A percentile compares a stretch with the other conserved stretches of the same genome.
phyloP scores from a whole-genome alignment of 371 early-diverging fungal species.

The Syncephalastrum racemosum region DNA sequence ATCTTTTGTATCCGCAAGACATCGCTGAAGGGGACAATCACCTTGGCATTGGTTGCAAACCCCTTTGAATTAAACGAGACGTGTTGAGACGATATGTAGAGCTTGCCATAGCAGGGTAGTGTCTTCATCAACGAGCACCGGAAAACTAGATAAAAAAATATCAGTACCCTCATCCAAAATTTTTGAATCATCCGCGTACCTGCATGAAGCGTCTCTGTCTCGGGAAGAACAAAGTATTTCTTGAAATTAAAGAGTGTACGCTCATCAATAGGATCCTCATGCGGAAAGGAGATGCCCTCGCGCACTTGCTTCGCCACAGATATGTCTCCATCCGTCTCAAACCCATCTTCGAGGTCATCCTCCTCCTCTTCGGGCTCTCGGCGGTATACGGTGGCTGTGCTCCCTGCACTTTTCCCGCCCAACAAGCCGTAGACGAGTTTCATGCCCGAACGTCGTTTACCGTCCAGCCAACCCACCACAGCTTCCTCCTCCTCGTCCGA shows the following conservation, averaged over 20 bases:
- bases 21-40: slow-evolving; percentile 48
- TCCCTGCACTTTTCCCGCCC: slow-evolving; percentile 22
- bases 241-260: slow-evolving; percentile 47
- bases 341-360: slow-evolving; percentile 24
- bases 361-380: slow-evolving; percentile 22
- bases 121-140: slow-evolving; percentile 48
- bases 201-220: slow-evolving; percentile 52
- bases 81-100: slow-evolving; percentile 67
- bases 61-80: slow-evolving; percentile 68
- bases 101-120: slow-evolving; percentile 61
- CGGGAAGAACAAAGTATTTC: slow-evolving; percentile 63
- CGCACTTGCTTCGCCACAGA: not conserved
- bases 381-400: slow-evolving; percentile 28
- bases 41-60: slow-evolving; percentile 60
- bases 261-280: slow-evolving; percentile 35
- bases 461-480: slow-evolving; percentile 38
- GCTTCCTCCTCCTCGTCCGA: slow-evolving; percentile 43
- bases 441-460: slow-evolving; percentile 43
- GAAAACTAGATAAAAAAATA: slow-evolving; percentile 24
- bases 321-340: slow-evolving; percentile 21
- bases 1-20: slow-evolving; percentile 42
- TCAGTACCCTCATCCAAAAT: not conserved
- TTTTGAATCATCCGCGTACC: slow-evolving; percentile 35
- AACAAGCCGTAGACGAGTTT: slow-evolving; percentile 43
- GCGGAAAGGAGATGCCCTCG: slow-evolving; percentile 3